These are phyloP conservation scores for Alternaria arbusti DNA, from an alignment of 2,329 filamentous ascomycete species.

Conservation along the genomic window DNA sequence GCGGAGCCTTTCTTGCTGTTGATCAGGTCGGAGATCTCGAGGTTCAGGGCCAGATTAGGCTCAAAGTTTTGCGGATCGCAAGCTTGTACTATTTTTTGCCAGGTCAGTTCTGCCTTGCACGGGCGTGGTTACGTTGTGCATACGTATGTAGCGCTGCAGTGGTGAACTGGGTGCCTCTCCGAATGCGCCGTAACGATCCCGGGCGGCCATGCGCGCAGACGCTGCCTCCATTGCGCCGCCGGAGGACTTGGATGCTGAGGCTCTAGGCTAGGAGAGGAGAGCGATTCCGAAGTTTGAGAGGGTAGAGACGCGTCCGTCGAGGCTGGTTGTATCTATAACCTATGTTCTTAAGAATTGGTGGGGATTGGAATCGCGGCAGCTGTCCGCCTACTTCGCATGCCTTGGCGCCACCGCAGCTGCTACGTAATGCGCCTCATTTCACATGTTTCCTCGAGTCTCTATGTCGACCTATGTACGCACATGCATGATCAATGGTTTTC, in stretches of 20 bases:
- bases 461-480: not conserved
- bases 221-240: slow-evolving; percentile 77
- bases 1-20: slow-evolving; percentile 97
- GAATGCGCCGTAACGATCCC: slow-evolving; percentile 89
- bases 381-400: slow-evolving; percentile 5
- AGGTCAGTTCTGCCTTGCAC: slow-evolving; percentile 14
- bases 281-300: not conserved
- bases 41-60: slow-evolving; percentile 92
- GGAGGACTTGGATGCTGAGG: not conserved
- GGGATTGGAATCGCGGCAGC: slow-evolving; percentile 15
- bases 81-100: slow-evolving; percentile 70
- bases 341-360: slow-evolving; percentile 21
- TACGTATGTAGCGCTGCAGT: slow-evolving; percentile 89
- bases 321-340: slow-evolving; percentile 11
- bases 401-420: slow-evolving; percentile 23
- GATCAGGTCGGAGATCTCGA: slow-evolving; percentile 95
- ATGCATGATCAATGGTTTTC: not conserved
- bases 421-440: slow-evolving; percentile 20
- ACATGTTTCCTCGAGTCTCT: slow-evolving; percentile 2
- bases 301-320: slow-evolving; percentile 3
- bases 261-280: not conserved
- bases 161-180: slow-evolving; percentile 80
- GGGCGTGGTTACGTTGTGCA: slow-evolving; percentile 22
- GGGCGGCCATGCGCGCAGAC: slow-evolving; percentile 91
- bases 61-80: slow-evolving; percentile 98